Evolutionary conservation across 2,329 filamentous ascomycete species (phyloP), one percentile per base, ranked within the genome.

Genomic region (Harringtonia lauricola): DNA sequence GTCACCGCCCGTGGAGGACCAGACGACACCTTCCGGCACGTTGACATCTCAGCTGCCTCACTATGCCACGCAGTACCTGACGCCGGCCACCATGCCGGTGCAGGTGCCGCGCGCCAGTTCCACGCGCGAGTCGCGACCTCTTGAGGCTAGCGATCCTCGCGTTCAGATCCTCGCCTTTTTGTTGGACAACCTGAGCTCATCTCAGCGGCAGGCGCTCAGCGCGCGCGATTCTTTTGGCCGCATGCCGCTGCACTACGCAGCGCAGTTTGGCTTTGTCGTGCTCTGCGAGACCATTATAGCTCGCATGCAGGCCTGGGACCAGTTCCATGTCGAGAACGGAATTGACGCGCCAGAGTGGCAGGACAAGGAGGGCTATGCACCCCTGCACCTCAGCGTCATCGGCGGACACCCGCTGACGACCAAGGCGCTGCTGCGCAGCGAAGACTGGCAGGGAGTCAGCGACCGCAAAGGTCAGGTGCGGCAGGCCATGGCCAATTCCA

Each of bases 201-300:
- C 74, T 10, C 90, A 96, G 52, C 76, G 81, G 12, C 51, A 59
- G 13, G 82, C 83, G 0, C 66, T 96, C 12, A 67, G 74, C 40
- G 74, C 76, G 13, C 79, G 74, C 47, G 90, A 96, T 62, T 72
- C 79, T 0, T 84, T 90, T 47, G 89, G 87, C 3, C 83, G 90
- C 5, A 73, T 90, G 14, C 88, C 90, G 2, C 70, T 96, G 12
- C 90, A 96, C 59, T 95, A 95, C 58, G 88, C 88, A 3, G 90
- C 92, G 0, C 88, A 96, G 59, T 95, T 94, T 57, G 92, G 92
- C 3, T 88, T 95, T 54, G 85, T 92, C 4, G 77, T 87, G n/a
- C 81, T 95, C 10, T 95, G 87, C 57, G 76, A 94, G 57, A 72
- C 89, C 21, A 75, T 96, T 52, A 89, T 95, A 66, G 79, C 82